Evolutionary conservation across 2,329 filamentous ascomycete species (phyloP).

Genomic region (Aaosphaeria pasadenensis): DNA sequence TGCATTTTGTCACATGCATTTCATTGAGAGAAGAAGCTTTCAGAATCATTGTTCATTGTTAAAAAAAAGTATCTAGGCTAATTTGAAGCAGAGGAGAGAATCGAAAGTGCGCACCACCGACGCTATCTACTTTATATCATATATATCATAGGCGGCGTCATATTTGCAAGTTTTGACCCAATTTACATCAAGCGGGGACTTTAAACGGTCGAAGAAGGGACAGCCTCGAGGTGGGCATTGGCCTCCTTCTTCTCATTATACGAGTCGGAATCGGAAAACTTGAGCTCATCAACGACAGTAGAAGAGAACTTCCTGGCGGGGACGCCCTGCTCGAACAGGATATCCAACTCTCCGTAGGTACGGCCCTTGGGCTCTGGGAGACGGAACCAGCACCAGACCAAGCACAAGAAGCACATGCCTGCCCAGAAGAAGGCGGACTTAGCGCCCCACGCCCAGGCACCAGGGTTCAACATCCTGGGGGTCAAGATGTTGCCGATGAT

Average conservation of each 20-base stretch:
- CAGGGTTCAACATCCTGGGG: slow-evolving; percentile 34
- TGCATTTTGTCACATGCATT: neutral
- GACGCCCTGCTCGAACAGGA: slow-evolving; percentile 63
- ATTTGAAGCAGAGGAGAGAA: neutral
- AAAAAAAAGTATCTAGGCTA: neutral
- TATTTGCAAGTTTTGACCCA: neutral
- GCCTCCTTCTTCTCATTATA: slow-evolving; percentile 5
- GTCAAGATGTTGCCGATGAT: slow-evolving; percentile 64
- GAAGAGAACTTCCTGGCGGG: slow-evolving; percentile 27
- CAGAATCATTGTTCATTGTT: neutral
- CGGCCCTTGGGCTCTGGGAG: slow-evolving; percentile 75
- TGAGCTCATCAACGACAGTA: slow-evolving; percentile 22
- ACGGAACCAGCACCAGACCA: slow-evolving; percentile 74
- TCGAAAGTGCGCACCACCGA: neutral
- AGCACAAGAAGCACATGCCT: slow-evolving; percentile 73
- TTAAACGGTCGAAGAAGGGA: neutral
- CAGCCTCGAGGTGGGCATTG: slow-evolving; percentile 6
- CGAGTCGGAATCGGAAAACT: slow-evolving; percentile 14
- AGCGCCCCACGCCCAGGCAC: slow-evolving; percentile 63
- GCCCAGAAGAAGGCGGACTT: slow-evolving; percentile 86
- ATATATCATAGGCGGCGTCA: neutral
- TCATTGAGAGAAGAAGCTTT: neutral
- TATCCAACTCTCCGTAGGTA: slow-evolving; percentile 77
- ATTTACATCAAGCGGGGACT: neutral
- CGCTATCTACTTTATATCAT: neutral